These are phyloP conservation scores for Murraya paniculata DNA, from an alignment of 345 rosid species.

Conservation along the genomic window DNA sequence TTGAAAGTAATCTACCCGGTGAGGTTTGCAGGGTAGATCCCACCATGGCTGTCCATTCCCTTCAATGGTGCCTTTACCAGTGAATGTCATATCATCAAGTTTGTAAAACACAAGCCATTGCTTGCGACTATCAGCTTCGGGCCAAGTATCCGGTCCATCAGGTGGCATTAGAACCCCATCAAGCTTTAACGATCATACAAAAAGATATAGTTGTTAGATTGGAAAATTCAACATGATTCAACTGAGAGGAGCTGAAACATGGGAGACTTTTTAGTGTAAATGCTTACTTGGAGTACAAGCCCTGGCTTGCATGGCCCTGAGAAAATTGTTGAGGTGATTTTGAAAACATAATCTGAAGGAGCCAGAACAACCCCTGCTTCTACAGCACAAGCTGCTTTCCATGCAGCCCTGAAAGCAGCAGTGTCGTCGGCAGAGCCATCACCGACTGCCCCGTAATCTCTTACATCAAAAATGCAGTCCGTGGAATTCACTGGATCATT, in stretches of 20 bases:
- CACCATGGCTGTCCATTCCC: constrained; percentile 98
- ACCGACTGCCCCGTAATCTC: constrained; percentile 74
- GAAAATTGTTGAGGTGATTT: constrained; percentile 84
- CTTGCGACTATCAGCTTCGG: constrained; percentile 57
- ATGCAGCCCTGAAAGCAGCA: constrained; percentile 65
- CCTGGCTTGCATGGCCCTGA: constrained; percentile 89
- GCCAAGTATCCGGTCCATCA: constrained; percentile 90
- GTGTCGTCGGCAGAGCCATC: constrained; percentile 85
- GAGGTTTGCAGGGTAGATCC: constrained; percentile 99
- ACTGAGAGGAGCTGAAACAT: neutral
- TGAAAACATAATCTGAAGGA: constrained; percentile 62
- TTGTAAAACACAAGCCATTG: constrained; percentile 96
- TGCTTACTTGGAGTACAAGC: constrained; percentile 68
- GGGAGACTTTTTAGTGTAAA: neutral
- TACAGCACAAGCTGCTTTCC: constrained; percentile 90
- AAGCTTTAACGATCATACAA: constrained; percentile 35
- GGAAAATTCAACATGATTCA: neutral
- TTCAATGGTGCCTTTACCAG: constrained; percentile 82
- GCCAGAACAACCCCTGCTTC: constrained; percentile 62
- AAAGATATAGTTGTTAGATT: neutral
- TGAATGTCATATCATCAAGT: constrained; percentile 57
- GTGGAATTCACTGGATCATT: constrained; percentile 34
- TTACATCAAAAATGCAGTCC: constrained; percentile 57
- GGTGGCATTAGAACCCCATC: constrained; percentile 89
- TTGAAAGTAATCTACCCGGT: constrained; percentile 51